A percentile compares a stretch with the other conserved stretches of the same genome.
These are phyloP conservation scores for Triticum turgidum DNA, from an alignment of 176 grass and related monocot genomes.

Conservation along the genomic window DNA sequence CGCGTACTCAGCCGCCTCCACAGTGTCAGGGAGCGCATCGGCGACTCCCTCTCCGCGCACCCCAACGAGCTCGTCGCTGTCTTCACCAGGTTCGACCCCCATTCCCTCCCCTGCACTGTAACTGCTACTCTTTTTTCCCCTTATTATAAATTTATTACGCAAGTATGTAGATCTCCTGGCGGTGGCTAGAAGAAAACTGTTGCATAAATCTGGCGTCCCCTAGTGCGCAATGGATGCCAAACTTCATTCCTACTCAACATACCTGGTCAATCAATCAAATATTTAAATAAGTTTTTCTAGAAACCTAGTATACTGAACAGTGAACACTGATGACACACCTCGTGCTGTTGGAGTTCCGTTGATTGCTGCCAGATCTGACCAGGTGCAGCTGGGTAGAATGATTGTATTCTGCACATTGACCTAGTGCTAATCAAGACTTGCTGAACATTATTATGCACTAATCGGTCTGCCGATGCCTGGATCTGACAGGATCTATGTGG, in stretches of 20 bases:
- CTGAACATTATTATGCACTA: background rate
- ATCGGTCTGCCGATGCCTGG: background rate
- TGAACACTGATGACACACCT: slow-evolving; percentile 5
- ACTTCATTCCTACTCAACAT: background rate
- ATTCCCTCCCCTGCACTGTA: background rate
- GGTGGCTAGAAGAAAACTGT: background rate
- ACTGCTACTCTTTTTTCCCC: background rate
- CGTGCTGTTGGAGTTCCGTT: background rate
- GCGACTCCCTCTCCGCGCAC: slow-evolving; percentile 87
- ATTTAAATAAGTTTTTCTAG: background rate
- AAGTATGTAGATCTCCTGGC: background rate
- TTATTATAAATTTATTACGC: background rate
- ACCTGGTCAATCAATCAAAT: background rate
- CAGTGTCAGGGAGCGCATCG: slow-evolving; percentile 88
- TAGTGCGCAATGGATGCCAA: background rate
- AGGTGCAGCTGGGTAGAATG: background rate
- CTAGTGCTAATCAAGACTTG: background rate
- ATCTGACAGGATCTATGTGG: slow-evolving; percentile 9
- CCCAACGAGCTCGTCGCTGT: slow-evolving; percentile 93
- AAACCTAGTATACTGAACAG: slow-evolving; percentile 8
- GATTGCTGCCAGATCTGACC: slow-evolving; percentile 18
- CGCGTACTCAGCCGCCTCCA: slow-evolving; percentile 78
- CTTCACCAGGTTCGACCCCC: slow-evolving; percentile 71
- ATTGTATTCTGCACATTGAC: background rate
- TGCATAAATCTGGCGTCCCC: slow-evolving; percentile 15